These are phyloP conservation scores for Pezicula radicicola DNA, from an alignment of 2,329 filamentous ascomycete species.

Conservation along the genomic window DNA sequence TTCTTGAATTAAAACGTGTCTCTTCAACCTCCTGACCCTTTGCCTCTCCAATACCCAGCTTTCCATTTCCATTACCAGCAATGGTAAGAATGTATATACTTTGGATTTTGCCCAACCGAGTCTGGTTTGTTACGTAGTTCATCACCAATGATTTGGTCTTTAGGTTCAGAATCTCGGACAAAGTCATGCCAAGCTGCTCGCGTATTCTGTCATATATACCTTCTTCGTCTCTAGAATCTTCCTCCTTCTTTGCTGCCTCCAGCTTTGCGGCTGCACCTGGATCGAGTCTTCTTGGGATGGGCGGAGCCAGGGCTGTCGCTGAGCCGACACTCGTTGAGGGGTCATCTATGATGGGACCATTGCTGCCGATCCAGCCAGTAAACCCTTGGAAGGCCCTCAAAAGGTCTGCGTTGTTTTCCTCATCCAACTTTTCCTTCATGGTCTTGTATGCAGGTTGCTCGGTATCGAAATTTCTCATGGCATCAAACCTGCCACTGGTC, in stretches of 20 bases:
- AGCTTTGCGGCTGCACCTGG: slow-evolving; percentile 8
- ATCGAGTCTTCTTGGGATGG: slow-evolving; percentile 14
- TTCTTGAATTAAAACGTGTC: slow-evolving; percentile 68
- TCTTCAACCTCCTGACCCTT: slow-evolving; percentile 75
- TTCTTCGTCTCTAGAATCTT: slow-evolving; percentile 28
- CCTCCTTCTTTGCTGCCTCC: slow-evolving; percentile 12
- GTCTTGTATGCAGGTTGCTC: background rate
- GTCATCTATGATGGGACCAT: background rate
- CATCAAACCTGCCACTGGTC: background rate
- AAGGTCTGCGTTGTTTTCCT: background rate
- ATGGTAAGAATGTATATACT: slow-evolving; percentile 74
- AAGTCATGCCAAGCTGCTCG: slow-evolving; percentile 50
- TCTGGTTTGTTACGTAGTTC: slow-evolving; percentile 85
- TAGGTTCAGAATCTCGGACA: slow-evolving; percentile 51
- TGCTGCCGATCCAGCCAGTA: slow-evolving; percentile 1
- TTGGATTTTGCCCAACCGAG: slow-evolving; percentile 88
- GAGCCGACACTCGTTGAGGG: background rate
- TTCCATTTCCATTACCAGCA: slow-evolving; percentile 82
- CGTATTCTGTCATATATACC: slow-evolving; percentile 31
- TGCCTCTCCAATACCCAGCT: slow-evolving; percentile 84
- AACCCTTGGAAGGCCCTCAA: background rate
- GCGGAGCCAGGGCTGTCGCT: slow-evolving; percentile 15
- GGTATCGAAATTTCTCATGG: background rate
- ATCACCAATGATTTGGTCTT: slow-evolving; percentile 69
- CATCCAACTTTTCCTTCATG: background rate